These are phyloP conservation scores for Apiospora arundinis DNA, from an alignment of 2,329 filamentous ascomycete species.

Conservation along the genomic window DNA sequence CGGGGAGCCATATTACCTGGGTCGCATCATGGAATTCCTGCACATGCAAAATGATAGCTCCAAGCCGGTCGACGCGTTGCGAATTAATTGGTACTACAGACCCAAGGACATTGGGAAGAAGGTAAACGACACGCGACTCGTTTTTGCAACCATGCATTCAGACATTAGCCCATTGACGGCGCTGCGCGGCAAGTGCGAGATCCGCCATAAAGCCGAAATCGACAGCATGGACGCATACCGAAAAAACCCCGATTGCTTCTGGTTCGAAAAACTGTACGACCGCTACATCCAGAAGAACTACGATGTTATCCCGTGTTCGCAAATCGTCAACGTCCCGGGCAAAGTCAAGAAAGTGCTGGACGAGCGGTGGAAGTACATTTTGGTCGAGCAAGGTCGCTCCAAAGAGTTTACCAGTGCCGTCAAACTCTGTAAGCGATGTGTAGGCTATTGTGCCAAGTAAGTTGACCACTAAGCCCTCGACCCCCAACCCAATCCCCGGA, in stretches of 20 bases:
- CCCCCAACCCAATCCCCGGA: neutral
- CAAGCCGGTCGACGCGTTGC: conserved; percentile 81
- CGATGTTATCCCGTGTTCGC: conserved; percentile 89
- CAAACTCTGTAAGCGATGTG: conserved; percentile 94
- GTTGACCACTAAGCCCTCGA: conserved; percentile 40
- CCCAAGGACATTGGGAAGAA: conserved; percentile 95
- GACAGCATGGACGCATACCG: conserved; percentile 82
- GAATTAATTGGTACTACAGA: conserved; percentile 98
- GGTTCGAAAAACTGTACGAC: conserved; percentile 97
- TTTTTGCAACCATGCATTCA: conserved; percentile 98
- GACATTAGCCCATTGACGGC: conserved; percentile 93
- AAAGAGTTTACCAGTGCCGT: conserved; percentile 96
- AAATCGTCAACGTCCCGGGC: conserved; percentile 94
- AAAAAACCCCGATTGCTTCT: conserved; percentile 86
- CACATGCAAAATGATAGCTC: conserved; percentile 77
- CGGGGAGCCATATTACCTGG: conserved; percentile 96
- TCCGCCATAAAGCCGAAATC: conserved; percentile 88
- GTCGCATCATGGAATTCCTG: conserved; percentile 97
- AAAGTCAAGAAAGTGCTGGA: conserved; percentile 95
- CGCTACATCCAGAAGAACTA: conserved; percentile 98
- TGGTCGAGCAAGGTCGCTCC: conserved; percentile 90
- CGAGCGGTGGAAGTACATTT: conserved; percentile 94
- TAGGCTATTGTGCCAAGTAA: conserved; percentile 88
- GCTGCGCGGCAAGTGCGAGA: conserved; percentile 90
- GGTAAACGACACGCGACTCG: conserved; percentile 85